Base-by-base conservation (phyloP, 306 rosid genomes). In the Sechiopsis laciniata region DNA sequence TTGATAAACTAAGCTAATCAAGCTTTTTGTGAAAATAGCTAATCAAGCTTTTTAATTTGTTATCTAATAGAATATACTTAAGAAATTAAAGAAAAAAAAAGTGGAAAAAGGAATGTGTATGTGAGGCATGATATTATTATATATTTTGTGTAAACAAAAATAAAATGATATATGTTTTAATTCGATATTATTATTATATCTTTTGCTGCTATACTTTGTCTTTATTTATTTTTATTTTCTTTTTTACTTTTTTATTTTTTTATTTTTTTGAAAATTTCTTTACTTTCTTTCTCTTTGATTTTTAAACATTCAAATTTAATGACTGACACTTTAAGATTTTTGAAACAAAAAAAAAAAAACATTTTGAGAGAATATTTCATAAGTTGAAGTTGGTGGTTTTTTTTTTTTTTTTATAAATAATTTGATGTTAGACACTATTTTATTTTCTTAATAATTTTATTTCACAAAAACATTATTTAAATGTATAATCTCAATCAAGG, bases 11-110 rank as follows among this genome's bases (percentile, higher is more conserved):
- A 32, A 26, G 42, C 42, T 60, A 62, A 32, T 32, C 68, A n/a
- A n/a, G n/a, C n/a, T n/a, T n/a, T n/a, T n/a, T n/a, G n/a, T n/a
- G n/a, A n/a, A n/a, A n/a, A n/a, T n/a, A n/a, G n/a, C n/a, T n/a
- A n/a, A n/a, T n/a, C n/a, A n/a, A n/a, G n/a, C n/a, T n/a, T n/a
- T n/a, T n/a, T n/a, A 29, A 29, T 61, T 61, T 26, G 15, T 61
- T 29, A 29, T 61, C 45, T 61, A 61, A 61, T 61, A 61, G 67
- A 61, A 62, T 62, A 14, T 62, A 32, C 68, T 32, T 29, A 0
- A 2, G 1, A 62, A 32, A 8, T n/a, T n/a, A 10, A 10, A 60
- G 29, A 61, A 17, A 55, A 29, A 1, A 3, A 29, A 29, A 29
- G 3, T 1, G 1, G 13, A 0, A 12, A 50, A 50, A 12, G 16